Base-by-base conservation (phyloP, 2,329 filamentous ascomycete genomes). In the Aureobasidium sp. region DNA sequence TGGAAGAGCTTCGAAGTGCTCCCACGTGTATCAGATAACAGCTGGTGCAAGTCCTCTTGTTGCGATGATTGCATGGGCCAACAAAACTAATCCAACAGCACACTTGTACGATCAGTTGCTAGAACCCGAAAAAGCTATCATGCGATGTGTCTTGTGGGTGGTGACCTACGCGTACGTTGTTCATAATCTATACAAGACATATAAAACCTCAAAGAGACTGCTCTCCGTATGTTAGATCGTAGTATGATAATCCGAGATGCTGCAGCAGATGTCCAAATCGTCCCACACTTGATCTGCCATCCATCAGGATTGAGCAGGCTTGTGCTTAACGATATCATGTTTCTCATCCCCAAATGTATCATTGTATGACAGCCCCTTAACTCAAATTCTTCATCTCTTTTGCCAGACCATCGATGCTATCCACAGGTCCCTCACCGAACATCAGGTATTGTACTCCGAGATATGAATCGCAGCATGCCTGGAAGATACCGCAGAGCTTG, bases 401-500 rank as follows among this genome's bases (percentile, higher is more conserved):
- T 12, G 36, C 42, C 36, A 63, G 37, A 15, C 47, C 47, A 29
- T 62, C 60, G 15, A 62, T 49, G 41, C 45, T 63, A 15, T 58
- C 56, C 25, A 70, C 65, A 37, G 74, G 77, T 5, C 81, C 80
- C 55, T 81, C 78, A 12, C 86, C 86, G 72, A 88, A 91, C 75
- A 87, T 78, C 69, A 82, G 81, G 74, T 90, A 93, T 72, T 94
- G 90, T 17, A 87, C 73, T 1, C 89, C 90, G 49, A 94, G 79
- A 65, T 89, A 86, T 53, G 80, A 76, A 76, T 95, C 90, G 75
- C 90, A 93, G 25, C 77, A 78, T 22, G 89, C 88, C 78, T 94
- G 90, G 75, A 94, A 91, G 61, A 91, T 80, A 66, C 88, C 90
- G 71, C 89, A 93, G 22, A 90, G 75, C 78, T 93, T 93, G 75